A percentile compares a stretch with the other conserved stretches of the same genome.
These are phyloP conservation scores for Zygotorulaspora sp. DNA, from an alignment of 805 yeast genomes.

Conservation along the genomic window DNA sequence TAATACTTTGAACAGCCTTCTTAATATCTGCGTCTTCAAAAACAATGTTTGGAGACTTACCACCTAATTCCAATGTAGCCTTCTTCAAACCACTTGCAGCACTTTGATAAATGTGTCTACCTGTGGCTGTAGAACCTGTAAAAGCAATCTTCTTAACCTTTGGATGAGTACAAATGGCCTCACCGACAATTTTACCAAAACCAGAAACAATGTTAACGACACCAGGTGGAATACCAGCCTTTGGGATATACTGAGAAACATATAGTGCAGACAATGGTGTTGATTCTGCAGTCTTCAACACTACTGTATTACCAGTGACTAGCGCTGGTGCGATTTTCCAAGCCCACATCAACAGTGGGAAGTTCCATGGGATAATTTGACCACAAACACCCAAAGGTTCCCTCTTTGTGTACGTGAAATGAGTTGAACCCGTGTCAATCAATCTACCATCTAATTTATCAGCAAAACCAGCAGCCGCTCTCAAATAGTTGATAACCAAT, in stretches of 20 bases:
- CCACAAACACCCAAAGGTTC: conserved; percentile 96
- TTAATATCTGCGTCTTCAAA: conserved; percentile 81
- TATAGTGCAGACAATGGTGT: conserved; percentile 86
- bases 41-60: conserved; percentile 89
- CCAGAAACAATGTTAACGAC: conserved; percentile 86
- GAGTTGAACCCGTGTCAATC: conserved; percentile 67
- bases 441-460: conserved; percentile 78
- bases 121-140: conserved; percentile 92
- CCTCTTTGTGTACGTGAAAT: conserved; percentile 73
- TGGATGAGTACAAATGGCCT: conserved; percentile 71
- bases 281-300: conserved; percentile 85
- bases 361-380: conserved; percentile 95
- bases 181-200: conserved; percentile 80
- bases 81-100: conserved; percentile 84
- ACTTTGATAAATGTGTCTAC: conserved; percentile 72
- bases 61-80: conserved; percentile 92
- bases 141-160: conserved; percentile 86
- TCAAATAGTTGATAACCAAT: conserved; percentile 61
- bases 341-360: conserved; percentile 88
- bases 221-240: conserved; percentile 91
- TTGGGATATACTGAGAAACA: conserved; percentile 60
- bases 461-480: conserved; percentile 88
- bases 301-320: conserved; percentile 85
- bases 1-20: conserved; percentile 68
- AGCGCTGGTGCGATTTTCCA: conserved; percentile 95